Evolutionary conservation across 2,329 filamentous ascomycete species (phyloP), one percentile per base, ranked within the genome.

Genomic region (Fusarium falciforme): DNA sequence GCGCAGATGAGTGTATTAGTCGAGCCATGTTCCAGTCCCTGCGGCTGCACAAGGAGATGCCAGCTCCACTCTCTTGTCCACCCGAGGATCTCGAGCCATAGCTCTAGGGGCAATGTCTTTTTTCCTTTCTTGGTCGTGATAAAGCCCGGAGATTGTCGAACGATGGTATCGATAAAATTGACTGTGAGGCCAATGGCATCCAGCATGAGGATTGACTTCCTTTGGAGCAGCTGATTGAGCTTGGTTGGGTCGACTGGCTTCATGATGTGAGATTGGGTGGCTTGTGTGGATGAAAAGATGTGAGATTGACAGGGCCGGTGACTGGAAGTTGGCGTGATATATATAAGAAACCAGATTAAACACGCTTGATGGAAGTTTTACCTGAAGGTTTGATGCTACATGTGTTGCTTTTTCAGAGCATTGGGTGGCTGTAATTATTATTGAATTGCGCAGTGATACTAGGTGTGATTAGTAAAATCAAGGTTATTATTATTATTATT

Each of bases 1-100:
- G 58, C 38, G 31, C 60, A 70, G 25, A 65, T 1, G 4, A 70
- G 3, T 6, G 29, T 4, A 11, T 22, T 0, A 3, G 22, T 27
- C 3, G 3, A 6, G 2, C 31, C 33, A 1, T 27, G 0, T 4
- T 22, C 36, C 0, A 6, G 11, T 1, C 3, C 7, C 1, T 25
- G 38, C 6, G 25, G 12, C 0, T 58, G 54, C 0, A 70, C 4
- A 5, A 54, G 16, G 5, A 31, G 16, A 8, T 29, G 22, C 0
- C 4, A 10, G 1, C 47, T 17, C 20, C 14, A 38, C 2, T 5
- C 0, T 7, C 29, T 11, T 22, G 4, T 4, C 20, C 11, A 29
- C 4, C 33, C 5, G 9, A 70, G 6, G 4, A 70, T 70, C 1
- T 60, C 7, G 4, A 49, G 5, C 67, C 66, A 70, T 14, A 70